These are phyloP conservation scores for Fusarium sarcochroum DNA, from an alignment of 2,329 filamentous ascomycete species.

Conservation along the genomic window DNA sequence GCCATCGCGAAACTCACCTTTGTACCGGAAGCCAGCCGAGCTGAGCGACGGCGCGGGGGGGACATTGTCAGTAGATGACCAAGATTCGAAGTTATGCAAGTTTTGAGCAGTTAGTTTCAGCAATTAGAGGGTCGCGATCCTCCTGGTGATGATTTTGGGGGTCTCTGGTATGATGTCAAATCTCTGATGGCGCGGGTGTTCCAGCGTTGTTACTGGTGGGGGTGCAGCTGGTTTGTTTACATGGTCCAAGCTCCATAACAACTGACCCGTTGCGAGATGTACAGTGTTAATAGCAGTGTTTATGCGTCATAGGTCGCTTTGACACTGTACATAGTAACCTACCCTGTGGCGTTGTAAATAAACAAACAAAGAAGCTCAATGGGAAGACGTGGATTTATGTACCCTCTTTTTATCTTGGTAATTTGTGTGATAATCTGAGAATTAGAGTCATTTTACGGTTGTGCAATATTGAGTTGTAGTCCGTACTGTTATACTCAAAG, in stretches of 20 bases:
- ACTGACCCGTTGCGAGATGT: slow-evolving; percentile 24
- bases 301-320: too few relatives aligned
- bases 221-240: slow-evolving; percentile 48
- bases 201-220: slow-evolving; percentile 40
- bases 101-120: slow-evolving; percentile 40
- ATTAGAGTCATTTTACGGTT: too few relatives aligned
- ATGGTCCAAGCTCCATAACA: slow-evolving; percentile 49
- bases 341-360: slow-evolving; percentile 13
- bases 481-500: background rate
- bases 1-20: slow-evolving; percentile 53
- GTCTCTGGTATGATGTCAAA: slow-evolving; percentile 51
- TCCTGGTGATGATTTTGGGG: slow-evolving; percentile 43
- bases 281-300: slow-evolving; percentile 18
- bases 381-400: background rate
- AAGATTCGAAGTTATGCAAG: slow-evolving; percentile 31
- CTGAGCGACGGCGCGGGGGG: slow-evolving; percentile 61
- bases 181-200: slow-evolving; percentile 44
- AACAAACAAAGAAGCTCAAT: background rate
- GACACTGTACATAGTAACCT: slow-evolving; percentile 3
- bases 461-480: too few relatives aligned
- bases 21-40: slow-evolving; percentile 56
- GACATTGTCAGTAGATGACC: slow-evolving; percentile 52
- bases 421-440: too few relatives aligned
- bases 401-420: background rate
- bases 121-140: slow-evolving; percentile 44